Evolutionary conservation across 2,329 filamentous ascomycete genomes (phyloP).

Genomic region (Didymella sp.): DNA sequence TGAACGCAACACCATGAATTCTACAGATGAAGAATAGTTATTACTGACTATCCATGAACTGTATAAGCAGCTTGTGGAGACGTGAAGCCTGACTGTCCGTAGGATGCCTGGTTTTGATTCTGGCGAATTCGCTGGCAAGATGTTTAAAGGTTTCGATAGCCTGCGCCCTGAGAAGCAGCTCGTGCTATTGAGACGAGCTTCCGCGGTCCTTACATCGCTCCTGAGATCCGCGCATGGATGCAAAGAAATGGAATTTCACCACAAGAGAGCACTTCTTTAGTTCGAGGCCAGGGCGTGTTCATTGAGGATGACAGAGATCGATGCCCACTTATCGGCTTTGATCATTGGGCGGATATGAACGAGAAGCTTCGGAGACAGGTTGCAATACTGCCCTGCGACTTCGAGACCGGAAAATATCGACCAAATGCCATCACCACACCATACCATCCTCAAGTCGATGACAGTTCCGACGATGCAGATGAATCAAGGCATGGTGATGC

Average conservation of each 20-base stretch:
- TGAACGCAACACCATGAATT: background rate
- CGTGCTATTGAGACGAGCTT: background rate
- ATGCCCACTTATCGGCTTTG: background rate
- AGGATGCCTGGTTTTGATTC: background rate
- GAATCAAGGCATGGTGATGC: background rate
- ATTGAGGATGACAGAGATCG: background rate
- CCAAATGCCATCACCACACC: background rate
- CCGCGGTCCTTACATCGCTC: background rate
- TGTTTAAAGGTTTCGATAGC: background rate
- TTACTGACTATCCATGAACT: background rate
- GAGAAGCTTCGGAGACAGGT: background rate
- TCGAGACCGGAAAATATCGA: background rate
- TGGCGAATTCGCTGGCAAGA: background rate
- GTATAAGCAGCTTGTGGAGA: background rate
- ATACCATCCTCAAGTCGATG: background rate
- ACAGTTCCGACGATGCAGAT: background rate
- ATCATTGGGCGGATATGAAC: background rate
- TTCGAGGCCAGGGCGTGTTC: background rate
- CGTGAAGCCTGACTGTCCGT: background rate
- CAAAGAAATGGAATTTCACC: background rate
- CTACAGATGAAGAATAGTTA: background rate
- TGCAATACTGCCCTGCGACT: background rate
- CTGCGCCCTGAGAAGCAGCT: background rate
- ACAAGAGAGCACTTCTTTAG: background rate
- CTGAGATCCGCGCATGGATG: background rate